phyloP scores from a whole-genome alignment of 179 eudicot genomes.

The Actinidia arguta region DNA sequence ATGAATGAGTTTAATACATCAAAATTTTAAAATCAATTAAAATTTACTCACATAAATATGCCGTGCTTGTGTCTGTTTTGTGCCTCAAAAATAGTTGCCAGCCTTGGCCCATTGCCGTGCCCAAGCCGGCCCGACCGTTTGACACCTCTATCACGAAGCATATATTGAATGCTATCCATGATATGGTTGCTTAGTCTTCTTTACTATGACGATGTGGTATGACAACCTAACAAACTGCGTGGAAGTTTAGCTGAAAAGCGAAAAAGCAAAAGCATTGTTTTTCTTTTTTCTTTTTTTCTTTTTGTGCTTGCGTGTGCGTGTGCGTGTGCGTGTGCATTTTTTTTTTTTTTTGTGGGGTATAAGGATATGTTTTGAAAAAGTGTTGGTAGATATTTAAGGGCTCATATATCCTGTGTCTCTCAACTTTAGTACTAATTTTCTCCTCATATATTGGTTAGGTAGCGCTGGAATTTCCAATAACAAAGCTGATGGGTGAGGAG shows the following conservation, averaged over 20 bases:
- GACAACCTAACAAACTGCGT: neutral
- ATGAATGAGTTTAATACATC: too few species aligned
- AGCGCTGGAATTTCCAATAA: conserved; percentile 75
- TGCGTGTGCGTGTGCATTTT: too few species aligned
- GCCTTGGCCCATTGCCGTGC: too few species aligned
- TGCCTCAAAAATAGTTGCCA: too few species aligned
- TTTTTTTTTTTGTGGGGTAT: too few species aligned
- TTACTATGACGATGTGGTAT: neutral
- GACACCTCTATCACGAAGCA: too few species aligned
- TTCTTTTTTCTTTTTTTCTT: too few species aligned
- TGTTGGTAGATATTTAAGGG: neutral
- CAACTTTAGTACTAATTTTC: neutral
- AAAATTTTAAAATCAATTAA: too few species aligned
- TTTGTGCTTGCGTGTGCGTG: too few species aligned
- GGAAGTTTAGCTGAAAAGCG: neutral
- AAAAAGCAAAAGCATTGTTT: neutral
- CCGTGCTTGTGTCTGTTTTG: too few species aligned
- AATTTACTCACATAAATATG: too few species aligned
- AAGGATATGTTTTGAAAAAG: neutral
- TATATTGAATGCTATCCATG: conserved; percentile 2
- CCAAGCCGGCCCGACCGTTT: too few species aligned
- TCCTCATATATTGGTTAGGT: conserved; percentile 43
- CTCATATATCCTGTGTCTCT: neutral
- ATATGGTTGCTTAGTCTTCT: neutral
- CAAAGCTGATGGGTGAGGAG: conserved; percentile 58